Evolutionary conservation across 768 basidiomycete species (phyloP).

Genomic region (Gymnopilus junonius): DNA sequence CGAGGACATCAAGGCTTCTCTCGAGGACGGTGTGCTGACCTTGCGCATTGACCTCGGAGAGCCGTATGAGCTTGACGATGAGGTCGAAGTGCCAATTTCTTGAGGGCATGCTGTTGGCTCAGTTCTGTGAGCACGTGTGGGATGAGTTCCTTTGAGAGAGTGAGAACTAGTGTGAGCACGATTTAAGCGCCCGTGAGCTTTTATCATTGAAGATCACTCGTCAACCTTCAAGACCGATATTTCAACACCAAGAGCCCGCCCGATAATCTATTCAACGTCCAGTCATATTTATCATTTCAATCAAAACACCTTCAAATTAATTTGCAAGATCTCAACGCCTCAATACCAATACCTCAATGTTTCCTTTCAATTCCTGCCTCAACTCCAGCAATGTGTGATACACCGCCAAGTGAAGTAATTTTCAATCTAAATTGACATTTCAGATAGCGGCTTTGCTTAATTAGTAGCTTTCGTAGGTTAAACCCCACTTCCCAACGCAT

Average conservation of each 20-base stretch:
- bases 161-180: neutral
- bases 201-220: neutral
- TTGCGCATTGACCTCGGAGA: conserved; percentile 57
- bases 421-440: neutral
- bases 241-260: neutral
- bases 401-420: neutral
- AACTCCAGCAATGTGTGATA: neutral
- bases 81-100: conserved; percentile 51
- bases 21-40: conserved; percentile 65
- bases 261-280: neutral
- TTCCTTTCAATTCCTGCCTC: neutral
- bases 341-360: too few species aligned
- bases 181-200: neutral
- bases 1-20: conserved; percentile 55
- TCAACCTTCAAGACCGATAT: neutral
- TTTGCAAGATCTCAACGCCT: neutral
- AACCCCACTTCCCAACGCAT: neutral
- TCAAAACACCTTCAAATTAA: neutral
- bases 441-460: neutral
- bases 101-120: neutral
- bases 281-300: neutral
- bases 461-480: neutral
- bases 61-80: conserved; percentile 46
- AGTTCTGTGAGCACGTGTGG: conserved; percentile 1
- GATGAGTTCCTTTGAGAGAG: conserved; percentile 6